Percentiles rank a stretch among this genome's conserved stretches.
phyloP scores from a whole-genome alignment of 257 asterid species.

The Solanum pinnatisectum region DNA sequence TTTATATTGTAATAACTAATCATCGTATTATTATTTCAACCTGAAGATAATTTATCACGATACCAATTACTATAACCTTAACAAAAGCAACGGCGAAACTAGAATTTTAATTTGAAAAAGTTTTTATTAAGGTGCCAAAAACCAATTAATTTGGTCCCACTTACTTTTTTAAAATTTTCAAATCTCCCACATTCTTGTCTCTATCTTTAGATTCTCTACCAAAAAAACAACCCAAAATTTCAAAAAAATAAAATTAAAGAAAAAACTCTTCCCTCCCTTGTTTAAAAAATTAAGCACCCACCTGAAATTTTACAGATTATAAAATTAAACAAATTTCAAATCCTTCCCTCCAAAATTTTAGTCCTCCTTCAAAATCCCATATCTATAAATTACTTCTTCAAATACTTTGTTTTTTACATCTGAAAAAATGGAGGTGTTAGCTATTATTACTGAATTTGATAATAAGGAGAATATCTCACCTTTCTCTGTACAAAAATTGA shows the following conservation, averaged over 20 bases:
- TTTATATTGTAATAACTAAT: too few species aligned
- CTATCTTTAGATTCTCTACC: neutral
- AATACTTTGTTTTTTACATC: neutral
- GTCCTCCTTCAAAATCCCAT: neutral
- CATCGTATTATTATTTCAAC: neutral
- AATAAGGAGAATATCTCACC: slow-evolving; percentile 42
- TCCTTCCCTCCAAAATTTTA: slow-evolving; percentile 11
- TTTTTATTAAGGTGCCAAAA: neutral
- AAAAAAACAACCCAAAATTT: neutral
- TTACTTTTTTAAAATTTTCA: neutral
- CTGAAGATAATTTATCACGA: neutral
- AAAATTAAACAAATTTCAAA: neutral
- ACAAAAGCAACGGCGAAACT: too few species aligned
- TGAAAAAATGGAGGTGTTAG: neutral
- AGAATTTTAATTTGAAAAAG: neutral
- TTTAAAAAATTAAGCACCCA: neutral
- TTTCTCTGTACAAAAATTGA: neutral
- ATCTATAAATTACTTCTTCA: neutral
- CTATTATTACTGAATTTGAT: neutral
- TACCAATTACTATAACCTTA: too few species aligned
- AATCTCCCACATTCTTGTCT: neutral
- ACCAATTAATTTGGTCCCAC: neutral
- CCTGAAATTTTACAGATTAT: neutral
- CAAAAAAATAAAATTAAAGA: too few species aligned
- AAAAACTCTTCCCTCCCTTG: neutral